Conservation (phyloP, 192 early-diverging fungal genomes). For the Podila horticola region DNA sequence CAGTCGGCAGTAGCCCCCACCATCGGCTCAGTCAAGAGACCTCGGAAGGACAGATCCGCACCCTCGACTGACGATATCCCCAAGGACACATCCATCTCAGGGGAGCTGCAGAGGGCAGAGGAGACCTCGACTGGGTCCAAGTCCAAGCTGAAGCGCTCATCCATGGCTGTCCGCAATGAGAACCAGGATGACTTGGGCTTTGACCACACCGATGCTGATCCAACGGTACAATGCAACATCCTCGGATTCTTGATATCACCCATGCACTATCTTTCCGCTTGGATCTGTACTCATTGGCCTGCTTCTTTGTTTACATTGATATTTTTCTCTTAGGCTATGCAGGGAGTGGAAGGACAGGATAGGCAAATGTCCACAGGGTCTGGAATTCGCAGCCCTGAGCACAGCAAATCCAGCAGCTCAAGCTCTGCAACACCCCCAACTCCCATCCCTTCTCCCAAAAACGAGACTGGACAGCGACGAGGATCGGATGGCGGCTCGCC, state of each 20-base stretch:
- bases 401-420: constrained; percentile 8
- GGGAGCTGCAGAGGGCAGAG: background rate
- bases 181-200: background rate
- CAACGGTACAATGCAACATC: background rate
- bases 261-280: background rate
- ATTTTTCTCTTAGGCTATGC: background rate
- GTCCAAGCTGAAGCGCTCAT: constrained; percentile 37
- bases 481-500: constrained; percentile 1
- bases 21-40: constrained; percentile 37
- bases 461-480: constrained; percentile 4
- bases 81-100: background rate
- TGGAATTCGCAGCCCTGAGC: background rate
- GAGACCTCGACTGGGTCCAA: constrained; percentile 4
- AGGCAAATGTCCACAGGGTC: constrained; percentile 20
- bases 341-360: background rate
- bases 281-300: background rate
- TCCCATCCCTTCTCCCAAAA: constrained; percentile 27
- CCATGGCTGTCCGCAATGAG: constrained; percentile 25
- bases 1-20: constrained; percentile 9
- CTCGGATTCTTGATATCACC: background rate
- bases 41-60: constrained; percentile 21
- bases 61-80: background rate
- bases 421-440: constrained; percentile 28
- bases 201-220: background rate
- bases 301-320: constrained; percentile 9